Evolutionary conservation across 2,329 filamentous ascomycete species (phyloP).

Genomic region (Tolypocladium album): DNA sequence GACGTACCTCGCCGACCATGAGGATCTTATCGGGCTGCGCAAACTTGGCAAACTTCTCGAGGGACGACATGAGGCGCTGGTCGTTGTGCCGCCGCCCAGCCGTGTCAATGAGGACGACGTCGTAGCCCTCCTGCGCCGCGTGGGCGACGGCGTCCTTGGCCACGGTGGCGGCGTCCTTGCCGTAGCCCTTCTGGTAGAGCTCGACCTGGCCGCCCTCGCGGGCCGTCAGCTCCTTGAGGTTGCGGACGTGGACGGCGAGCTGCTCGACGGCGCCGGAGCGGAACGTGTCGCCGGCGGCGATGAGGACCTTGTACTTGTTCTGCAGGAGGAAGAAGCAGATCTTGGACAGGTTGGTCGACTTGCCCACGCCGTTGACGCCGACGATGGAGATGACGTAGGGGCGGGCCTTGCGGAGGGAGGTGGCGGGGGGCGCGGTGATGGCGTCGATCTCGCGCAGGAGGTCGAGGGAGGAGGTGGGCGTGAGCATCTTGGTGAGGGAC

Average conservation of each 20-base stretch:
- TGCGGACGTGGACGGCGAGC: slow-evolving; percentile 86
- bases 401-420: slow-evolving; percentile 53
- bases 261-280: slow-evolving; percentile 95
- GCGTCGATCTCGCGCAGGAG: slow-evolving; percentile 86
- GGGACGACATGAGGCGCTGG: slow-evolving; percentile 84
- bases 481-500: slow-evolving; percentile 89
- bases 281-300: slow-evolving; percentile 94
- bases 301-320: slow-evolving; percentile 91
- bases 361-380: slow-evolving; percentile 95
- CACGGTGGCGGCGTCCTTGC: slow-evolving; percentile 92
- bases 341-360: slow-evolving; percentile 95
- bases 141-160: slow-evolving; percentile 86
- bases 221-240: slow-evolving; percentile 77
- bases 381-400: slow-evolving; percentile 98
- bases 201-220: slow-evolving; percentile 80
- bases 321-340: slow-evolving; percentile 97
- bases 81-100: slow-evolving; percentile 94
- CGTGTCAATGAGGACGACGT: slow-evolving; percentile 95
- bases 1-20: slow-evolving; percentile 62
- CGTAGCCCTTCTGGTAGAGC: slow-evolving; percentile 94
- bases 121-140: slow-evolving; percentile 64
- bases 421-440: slow-evolving; percentile 55
- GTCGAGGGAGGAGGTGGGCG: slow-evolving; percentile 88
- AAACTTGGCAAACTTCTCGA: slow-evolving; percentile 96
- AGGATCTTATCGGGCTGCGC: slow-evolving; percentile 96